phyloP scores from a whole-genome alignment of 345 rosid genomes.

The Hypericum androsaemum region DNA sequence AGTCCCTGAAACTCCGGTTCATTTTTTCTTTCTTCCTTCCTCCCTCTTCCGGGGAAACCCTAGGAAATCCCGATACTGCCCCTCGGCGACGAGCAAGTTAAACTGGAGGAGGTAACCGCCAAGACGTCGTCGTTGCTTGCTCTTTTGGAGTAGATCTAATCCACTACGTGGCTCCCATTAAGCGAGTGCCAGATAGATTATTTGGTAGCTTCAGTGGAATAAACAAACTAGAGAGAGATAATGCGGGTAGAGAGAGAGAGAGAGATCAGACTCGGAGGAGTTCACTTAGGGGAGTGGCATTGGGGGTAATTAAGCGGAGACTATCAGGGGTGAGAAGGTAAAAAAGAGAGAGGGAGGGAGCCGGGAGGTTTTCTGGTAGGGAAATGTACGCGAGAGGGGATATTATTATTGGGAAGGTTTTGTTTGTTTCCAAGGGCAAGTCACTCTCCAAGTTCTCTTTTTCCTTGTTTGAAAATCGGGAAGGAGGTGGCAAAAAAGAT shows the following conservation, averaged over 20 bases:
- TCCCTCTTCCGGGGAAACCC: background rate
- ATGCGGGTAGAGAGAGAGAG: background rate
- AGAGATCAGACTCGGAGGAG: slow-evolving; percentile 1
- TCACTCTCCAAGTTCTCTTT: no score
- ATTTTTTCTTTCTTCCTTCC: slow-evolving; percentile 19
- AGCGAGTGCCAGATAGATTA: background rate
- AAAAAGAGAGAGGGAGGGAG: background rate
- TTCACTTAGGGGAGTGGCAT: slow-evolving; percentile 11
- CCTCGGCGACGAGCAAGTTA: background rate
- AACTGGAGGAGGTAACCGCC: background rate
- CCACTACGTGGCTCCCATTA: no score
- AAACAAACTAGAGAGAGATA: slow-evolving; percentile 2
- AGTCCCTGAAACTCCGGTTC: slow-evolving; percentile 94
- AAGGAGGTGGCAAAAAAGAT: no score
- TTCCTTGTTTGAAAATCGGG: no score
- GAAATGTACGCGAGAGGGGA: no score
- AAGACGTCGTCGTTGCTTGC: no score
- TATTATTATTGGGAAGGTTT: no score
- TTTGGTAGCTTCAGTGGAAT: background rate
- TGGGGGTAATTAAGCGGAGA: background rate
- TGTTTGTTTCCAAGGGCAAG: no score
- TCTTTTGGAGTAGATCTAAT: no score
- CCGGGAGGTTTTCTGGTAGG: no score
- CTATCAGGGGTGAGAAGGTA: background rate
- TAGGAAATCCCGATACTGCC: background rate